Evolutionary conservation across 192 early-diverging fungal genomes (phyloP).

Genomic region (Radiomyces spectabilis): DNA sequence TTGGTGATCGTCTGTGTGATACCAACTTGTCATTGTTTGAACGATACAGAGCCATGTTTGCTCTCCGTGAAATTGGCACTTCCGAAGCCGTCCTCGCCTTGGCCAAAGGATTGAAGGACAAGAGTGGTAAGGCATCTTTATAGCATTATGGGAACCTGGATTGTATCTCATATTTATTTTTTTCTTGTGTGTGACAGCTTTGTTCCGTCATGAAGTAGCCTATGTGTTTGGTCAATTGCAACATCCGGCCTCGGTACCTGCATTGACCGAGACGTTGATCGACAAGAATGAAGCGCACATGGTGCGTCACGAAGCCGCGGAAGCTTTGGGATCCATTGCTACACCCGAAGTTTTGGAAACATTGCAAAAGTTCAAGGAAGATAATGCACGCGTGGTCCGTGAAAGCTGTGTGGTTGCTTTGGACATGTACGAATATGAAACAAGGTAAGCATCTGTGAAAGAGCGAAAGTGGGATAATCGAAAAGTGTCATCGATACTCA

Average conservation of each 20-base stretch:
- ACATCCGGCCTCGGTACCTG: constrained; percentile 82
- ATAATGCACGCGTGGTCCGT: constrained; percentile 77
- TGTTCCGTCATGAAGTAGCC: constrained; percentile 91
- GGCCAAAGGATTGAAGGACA: constrained; percentile 75
- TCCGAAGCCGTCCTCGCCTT: constrained; percentile 78
- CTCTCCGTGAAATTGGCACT: constrained; percentile 78
- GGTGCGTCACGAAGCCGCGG: constrained; percentile 97
- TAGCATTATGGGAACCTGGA: not conserved
- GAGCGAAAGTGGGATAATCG: too few species aligned
- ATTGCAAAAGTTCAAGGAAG: constrained; percentile 63
- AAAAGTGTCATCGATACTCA: too few species aligned
- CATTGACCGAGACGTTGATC: constrained; percentile 68
- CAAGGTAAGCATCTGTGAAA: constrained; percentile 28
- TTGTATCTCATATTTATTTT: not conserved
- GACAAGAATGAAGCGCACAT: constrained; percentile 76
- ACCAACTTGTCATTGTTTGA: constrained; percentile 72
- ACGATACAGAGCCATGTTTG: constrained; percentile 94
- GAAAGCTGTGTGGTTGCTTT: constrained; percentile 91
- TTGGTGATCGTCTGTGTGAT: constrained; percentile 61
- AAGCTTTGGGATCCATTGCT: constrained; percentile 94
- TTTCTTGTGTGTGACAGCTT: too few species aligned
- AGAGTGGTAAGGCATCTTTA: too few species aligned
- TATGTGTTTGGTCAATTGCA: constrained; percentile 98
- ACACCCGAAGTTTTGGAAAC: constrained; percentile 74
- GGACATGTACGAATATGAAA: constrained; percentile 95